These are phyloP conservation scores for Globisporangium solare DNA, from an alignment of 352 stramenopile genomes.

Conservation along the genomic window DNA sequence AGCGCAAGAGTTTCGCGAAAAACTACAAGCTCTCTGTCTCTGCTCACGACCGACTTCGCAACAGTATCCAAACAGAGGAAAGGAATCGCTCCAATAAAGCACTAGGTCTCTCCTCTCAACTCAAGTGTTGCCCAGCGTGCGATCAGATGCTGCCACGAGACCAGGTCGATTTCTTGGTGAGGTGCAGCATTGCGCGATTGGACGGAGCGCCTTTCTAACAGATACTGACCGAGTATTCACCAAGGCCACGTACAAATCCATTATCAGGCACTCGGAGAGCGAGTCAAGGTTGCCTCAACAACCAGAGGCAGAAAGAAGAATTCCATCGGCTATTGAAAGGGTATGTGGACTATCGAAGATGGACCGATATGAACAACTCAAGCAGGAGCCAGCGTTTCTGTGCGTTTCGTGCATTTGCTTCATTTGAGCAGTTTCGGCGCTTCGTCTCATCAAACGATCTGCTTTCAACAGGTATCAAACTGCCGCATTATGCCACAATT, in stretches of 20 bases:
- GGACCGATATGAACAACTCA: slow-evolving; percentile 38
- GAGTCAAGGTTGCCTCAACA: slow-evolving; percentile 11
- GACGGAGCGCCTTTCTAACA: too few species aligned
- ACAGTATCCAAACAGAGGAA: slow-evolving; percentile 3
- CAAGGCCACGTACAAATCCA: slow-evolving; percentile 40
- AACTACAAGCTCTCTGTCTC: slow-evolving; percentile 36
- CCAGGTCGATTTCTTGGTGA: slow-evolving; percentile 43
- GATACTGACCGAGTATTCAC: too few species aligned
- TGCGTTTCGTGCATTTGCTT: slow-evolving; percentile 13
- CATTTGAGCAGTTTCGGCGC: neutral
- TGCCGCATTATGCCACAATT: slow-evolving; percentile 33
- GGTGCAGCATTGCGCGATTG: neutral
- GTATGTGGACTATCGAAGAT: slow-evolving; percentile 26
- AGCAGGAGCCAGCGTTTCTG: slow-evolving; percentile 33
- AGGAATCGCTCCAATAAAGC: slow-evolving; percentile 10
- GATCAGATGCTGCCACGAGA: slow-evolving; percentile 27
- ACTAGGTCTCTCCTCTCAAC: slow-evolving; percentile 22
- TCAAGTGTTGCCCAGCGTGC: slow-evolving; percentile 41
- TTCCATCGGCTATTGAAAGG: slow-evolving; percentile 31
- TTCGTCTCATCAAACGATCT: neutral
- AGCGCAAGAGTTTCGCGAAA: slow-evolving; percentile 36
- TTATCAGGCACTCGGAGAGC: slow-evolving; percentile 33
- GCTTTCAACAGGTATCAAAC: slow-evolving; percentile 32
- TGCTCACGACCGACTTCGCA: slow-evolving; percentile 9
- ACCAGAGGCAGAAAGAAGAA: slow-evolving; percentile 11